Percentiles rank a stretch among this genome's conserved stretches.
Conservation (phyloP, 345 rosid species). For the Corchorus olitorius region DNA sequence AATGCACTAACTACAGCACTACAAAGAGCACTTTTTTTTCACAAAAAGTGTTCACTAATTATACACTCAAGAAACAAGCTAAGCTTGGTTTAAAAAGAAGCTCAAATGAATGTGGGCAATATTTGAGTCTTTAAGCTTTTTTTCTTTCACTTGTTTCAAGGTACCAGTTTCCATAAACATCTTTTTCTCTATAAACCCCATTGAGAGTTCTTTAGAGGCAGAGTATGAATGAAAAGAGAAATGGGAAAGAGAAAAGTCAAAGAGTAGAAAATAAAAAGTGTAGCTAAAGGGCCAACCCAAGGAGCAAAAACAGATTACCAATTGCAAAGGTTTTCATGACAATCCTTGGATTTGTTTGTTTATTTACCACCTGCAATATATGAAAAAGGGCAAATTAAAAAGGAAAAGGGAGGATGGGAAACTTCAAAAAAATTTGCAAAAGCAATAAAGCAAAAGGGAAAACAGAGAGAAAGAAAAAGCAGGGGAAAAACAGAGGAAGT, state of each 20-base stretch:
- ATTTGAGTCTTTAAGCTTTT: slow-evolving; percentile 21
- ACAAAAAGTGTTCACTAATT: slow-evolving; percentile 24
- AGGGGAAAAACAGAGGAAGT: not conserved
- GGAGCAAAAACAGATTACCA: slow-evolving; percentile 27
- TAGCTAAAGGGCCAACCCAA: slow-evolving; percentile 13
- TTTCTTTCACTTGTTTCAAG: slow-evolving; percentile 36
- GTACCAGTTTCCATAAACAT: slow-evolving; percentile 24
- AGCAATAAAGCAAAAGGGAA: not conserved
- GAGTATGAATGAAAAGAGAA: not conserved
- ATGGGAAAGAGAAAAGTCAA: not conserved
- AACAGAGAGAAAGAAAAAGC: not conserved
- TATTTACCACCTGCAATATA: slow-evolving; percentile 42
- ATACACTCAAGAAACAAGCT: slow-evolving; percentile 18
- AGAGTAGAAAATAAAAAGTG: slow-evolving; percentile 18
- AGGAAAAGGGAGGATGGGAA: not conserved
- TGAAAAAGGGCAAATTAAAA: slow-evolving; percentile 1
- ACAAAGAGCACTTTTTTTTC: slow-evolving; percentile 23
- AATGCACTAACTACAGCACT: slow-evolving; percentile 14
- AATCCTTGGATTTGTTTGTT: slow-evolving; percentile 17
- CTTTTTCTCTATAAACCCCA: slow-evolving; percentile 21
- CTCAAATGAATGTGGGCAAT: slow-evolving; percentile 16
- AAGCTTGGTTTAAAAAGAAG: slow-evolving; percentile 11
- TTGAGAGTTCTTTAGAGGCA: slow-evolving; percentile 10
- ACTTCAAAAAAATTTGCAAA: not conserved
- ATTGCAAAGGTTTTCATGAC: not conserved